Evolutionary conservation across 78 protist species (phyloP).

Genomic region (Dictyostelium citrinum): DNA sequence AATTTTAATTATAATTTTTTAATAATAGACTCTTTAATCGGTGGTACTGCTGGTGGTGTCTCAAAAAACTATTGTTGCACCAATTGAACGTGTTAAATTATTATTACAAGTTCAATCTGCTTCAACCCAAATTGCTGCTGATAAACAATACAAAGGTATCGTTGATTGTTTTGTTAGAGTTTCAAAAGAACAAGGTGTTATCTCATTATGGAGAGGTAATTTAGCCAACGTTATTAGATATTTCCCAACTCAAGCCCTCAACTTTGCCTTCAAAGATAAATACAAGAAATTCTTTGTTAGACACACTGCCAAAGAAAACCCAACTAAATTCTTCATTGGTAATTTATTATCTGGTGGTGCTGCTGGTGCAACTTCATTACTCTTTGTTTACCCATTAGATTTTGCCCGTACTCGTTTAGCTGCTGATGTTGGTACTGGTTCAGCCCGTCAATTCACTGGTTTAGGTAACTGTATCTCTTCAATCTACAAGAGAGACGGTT

Average conservation of each 20-base stretch:
- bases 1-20: neutral
- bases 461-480: constrained; percentile 93
- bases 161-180: constrained; percentile 95
- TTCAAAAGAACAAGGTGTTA: constrained; percentile 93
- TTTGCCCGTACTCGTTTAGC: constrained; percentile 98
- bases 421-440: constrained; percentile 88
- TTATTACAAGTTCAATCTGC: constrained; percentile 94
- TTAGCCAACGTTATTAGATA: constrained; percentile 96
- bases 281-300: constrained; percentile 91
- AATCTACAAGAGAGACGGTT: constrained; percentile 87
- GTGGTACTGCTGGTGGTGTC: constrained; percentile 95
- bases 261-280: constrained; percentile 98
- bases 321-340: constrained; percentile 82
- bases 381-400: constrained; percentile 97
- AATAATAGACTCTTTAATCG: constrained; percentile 63
- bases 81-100: constrained; percentile 98
- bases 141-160: constrained; percentile 94
- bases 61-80: constrained; percentile 97
- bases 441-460: constrained; percentile 95
- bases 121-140: constrained; percentile 80
- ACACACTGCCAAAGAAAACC: constrained; percentile 39
- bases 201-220: constrained; percentile 95
- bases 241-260: constrained; percentile 99
- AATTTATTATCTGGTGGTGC: constrained; percentile 98
- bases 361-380: constrained; percentile 97